phyloP scores from a whole-genome alignment of 2,329 filamentous ascomycete genomes.

The Ophiosphaerella herpotricha region DNA sequence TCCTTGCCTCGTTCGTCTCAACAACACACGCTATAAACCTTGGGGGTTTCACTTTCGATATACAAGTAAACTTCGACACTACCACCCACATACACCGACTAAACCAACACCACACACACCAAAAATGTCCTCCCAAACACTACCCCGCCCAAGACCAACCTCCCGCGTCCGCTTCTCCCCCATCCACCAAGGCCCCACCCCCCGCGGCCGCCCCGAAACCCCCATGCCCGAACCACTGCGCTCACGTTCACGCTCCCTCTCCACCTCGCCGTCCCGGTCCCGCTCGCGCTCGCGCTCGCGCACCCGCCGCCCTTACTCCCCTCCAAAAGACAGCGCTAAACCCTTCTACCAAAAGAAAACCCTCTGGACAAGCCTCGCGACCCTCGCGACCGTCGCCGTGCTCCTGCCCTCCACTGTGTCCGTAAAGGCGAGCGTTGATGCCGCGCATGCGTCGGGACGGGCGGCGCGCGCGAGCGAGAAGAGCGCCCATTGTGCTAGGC shows the following conservation, averaged over 20 bases:
- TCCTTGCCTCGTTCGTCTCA: too few species aligned
- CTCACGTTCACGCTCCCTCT: not conserved
- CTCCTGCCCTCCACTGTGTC: slow-evolving; percentile 1
- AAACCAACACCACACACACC: too few species aligned
- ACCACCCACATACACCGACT: too few species aligned
- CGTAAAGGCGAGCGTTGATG: slow-evolving; percentile 1
- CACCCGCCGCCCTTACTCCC: not conserved
- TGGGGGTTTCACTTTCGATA: too few species aligned
- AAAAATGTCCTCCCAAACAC: not conserved
- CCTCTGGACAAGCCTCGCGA: slow-evolving; percentile 1
- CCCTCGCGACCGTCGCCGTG: slow-evolving; percentile 1
- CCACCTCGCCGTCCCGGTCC: slow-evolving; percentile 1
- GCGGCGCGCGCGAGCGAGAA: slow-evolving; percentile 4
- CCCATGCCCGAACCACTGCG: not conserved
- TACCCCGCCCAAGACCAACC: not conserved
- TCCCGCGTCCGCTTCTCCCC: slow-evolving; percentile 1
- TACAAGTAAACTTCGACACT: too few species aligned
- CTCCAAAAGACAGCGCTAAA: slow-evolving; percentile 1
- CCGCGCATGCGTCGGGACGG: slow-evolving; percentile 1
- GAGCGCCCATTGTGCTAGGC: not conserved
- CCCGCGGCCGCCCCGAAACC: not conserved
- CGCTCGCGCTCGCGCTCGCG: not conserved
- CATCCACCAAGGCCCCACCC: not conserved
- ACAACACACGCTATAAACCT: too few species aligned
- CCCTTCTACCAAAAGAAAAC: slow-evolving; percentile 8